A percentile compares a stretch with the other conserved stretches of the same genome.
These are phyloP conservation scores for Citrus mangshanensis DNA, from an alignment of 345 rosid species.

Conservation along the genomic window DNA sequence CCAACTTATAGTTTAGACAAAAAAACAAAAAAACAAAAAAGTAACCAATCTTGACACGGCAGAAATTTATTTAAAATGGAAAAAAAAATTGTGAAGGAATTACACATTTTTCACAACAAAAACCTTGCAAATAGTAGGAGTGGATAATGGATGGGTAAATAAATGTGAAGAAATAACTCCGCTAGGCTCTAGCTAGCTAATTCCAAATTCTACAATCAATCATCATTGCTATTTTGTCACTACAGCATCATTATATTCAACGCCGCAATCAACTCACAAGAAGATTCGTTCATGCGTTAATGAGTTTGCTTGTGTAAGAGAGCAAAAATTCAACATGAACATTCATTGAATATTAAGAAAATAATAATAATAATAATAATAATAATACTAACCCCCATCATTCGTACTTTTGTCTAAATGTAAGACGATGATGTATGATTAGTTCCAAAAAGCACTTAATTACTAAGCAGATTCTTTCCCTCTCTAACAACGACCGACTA, in stretches of 20 bases:
- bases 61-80: no score
- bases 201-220: neutral
- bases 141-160: neutral
- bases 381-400: constrained; percentile 1
- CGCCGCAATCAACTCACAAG: neutral
- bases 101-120: no score
- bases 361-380: neutral
- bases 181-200: neutral
- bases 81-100: no score
- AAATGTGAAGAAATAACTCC: neutral
- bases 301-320: neutral
- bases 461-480: constrained; percentile 18
- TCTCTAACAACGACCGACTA: neutral
- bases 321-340: neutral
- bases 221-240: neutral
- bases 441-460: constrained; percentile 32
- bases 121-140: no score
- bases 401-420: constrained; percentile 24
- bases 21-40: no score
- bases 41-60: no score
- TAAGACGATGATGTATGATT: neutral
- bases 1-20: rapidly evolving
- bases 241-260: neutral
- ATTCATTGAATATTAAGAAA: constrained; percentile 20
- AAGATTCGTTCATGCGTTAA: neutral